Evolutionary conservation across 202 grass and related monocot genomes (phyloP).

Genomic region (Carex sylvatica): DNA sequence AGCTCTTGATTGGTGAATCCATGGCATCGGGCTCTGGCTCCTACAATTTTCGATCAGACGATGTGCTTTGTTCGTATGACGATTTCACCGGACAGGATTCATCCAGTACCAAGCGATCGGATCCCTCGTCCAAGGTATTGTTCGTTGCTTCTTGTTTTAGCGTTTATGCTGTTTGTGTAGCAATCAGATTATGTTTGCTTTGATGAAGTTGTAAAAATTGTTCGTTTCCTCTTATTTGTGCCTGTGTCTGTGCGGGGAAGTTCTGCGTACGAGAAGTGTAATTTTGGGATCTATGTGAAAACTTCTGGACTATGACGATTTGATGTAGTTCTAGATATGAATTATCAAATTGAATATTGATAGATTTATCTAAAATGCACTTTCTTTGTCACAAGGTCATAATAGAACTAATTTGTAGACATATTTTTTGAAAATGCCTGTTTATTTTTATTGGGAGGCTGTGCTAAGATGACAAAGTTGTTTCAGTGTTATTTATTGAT

Average conservation of each 20-base stretch:
- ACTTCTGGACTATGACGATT: not conserved
- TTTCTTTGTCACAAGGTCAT: not conserved
- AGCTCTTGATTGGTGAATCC: constrained; percentile 2
- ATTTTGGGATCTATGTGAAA: not conserved
- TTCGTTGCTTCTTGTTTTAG: not conserved
- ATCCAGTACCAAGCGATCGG: constrained; percentile 63
- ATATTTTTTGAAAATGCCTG: not conserved
- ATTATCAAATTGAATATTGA: not conserved
- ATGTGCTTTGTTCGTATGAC: constrained; percentile 95
- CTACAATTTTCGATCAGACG: constrained; percentile 84
- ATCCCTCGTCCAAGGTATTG: constrained; percentile 65
- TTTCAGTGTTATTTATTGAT: not conserved
- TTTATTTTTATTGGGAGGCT: not conserved
- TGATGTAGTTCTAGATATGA: not conserved
- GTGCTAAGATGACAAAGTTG: not conserved
- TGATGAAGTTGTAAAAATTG: not conserved
- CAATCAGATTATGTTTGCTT: not conserved
- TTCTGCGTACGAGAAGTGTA: not conserved
- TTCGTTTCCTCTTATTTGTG: not conserved
- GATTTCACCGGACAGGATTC: constrained; percentile 57
- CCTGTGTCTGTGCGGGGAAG: not conserved
- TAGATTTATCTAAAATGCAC: not conserved
- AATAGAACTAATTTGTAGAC: not conserved
- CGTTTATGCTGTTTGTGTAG: not conserved
- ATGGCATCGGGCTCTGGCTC: constrained; percentile 41